phyloP scores from a whole-genome alignment of 148 eudicot species.

The Nyssa sinensis region DNA sequence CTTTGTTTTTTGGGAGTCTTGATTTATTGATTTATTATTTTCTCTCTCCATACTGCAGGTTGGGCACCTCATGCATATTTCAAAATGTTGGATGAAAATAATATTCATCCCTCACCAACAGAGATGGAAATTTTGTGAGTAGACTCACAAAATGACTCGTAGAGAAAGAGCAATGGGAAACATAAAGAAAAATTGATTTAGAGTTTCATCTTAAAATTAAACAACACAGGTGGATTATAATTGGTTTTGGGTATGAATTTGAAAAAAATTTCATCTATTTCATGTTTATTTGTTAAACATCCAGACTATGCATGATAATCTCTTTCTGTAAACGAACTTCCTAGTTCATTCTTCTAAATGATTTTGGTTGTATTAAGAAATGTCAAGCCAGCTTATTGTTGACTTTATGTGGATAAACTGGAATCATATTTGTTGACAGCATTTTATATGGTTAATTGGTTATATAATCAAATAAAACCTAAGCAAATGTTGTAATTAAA shows the following conservation, averaged over 20 bases:
- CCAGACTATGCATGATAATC: too few species aligned
- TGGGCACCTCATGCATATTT: slow-evolving; percentile 36
- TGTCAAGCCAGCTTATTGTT: background rate
- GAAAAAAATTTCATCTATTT: too few species aligned
- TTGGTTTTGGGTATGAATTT: too few species aligned
- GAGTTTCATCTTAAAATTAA: background rate
- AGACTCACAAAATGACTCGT: background rate
- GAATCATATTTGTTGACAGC: too few species aligned
- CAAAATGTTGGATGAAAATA: slow-evolving; percentile 16
- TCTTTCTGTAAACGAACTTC: too few species aligned
- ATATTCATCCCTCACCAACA: background rate
- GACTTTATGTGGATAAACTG: too few species aligned
- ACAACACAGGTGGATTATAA: background rate
- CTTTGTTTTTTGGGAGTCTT: too few species aligned
- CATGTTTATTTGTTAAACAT: too few species aligned
- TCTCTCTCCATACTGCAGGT: slow-evolving; percentile 4
- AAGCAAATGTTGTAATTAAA: background rate
- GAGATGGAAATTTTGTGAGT: background rate
- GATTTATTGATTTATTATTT: background rate
- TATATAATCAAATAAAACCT: background rate
- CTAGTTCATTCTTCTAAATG: too few species aligned
- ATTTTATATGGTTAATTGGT: too few species aligned
- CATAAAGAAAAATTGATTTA: background rate
- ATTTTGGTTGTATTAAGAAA: too few species aligned
- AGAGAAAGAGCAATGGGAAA: background rate